phyloP scores from a whole-genome alignment of 2,329 filamentous ascomycete species.

The Amesomyces nigricolor region DNA sequence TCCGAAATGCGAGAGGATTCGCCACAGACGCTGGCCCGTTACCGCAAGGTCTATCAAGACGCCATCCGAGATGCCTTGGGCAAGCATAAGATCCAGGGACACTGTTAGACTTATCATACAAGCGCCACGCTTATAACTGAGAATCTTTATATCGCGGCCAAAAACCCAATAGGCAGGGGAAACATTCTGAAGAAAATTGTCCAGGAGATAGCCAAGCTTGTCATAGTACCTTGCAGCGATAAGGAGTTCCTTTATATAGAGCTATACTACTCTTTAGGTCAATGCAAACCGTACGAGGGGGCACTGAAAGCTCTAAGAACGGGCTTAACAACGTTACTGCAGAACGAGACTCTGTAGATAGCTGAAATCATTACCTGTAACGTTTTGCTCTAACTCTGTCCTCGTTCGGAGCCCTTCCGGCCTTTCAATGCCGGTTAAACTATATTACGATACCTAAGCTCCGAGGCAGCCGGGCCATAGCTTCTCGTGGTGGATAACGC shows the following conservation, averaged over 20 bases:
- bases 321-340: not conserved
- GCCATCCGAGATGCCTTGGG: constrained; percentile 1
- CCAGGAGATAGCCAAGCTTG: constrained; percentile 2
- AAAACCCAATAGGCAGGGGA: not conserved
- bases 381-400: no score
- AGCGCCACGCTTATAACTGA: not conserved
- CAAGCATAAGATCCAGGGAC: not conserved
- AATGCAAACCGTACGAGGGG: not conserved
- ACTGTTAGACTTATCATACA: not conserved
- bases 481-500: no score
- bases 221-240: not conserved
- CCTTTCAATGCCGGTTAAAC: no score
- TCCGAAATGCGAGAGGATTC: constrained; percentile 1
- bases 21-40: constrained; percentile 2
- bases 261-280: not conserved
- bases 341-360: not conserved
- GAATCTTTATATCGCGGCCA: constrained; percentile 1
- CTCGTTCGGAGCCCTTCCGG: no score
- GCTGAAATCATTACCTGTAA: no score
- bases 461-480: no score
- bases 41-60: not conserved
- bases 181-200: not conserved
- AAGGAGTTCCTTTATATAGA: not conserved
- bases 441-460: no score
- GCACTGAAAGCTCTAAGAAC: not conserved